Conservation (phyloP, 1,284 basidiomycete species). For the Trametes hirsuta region DNA sequence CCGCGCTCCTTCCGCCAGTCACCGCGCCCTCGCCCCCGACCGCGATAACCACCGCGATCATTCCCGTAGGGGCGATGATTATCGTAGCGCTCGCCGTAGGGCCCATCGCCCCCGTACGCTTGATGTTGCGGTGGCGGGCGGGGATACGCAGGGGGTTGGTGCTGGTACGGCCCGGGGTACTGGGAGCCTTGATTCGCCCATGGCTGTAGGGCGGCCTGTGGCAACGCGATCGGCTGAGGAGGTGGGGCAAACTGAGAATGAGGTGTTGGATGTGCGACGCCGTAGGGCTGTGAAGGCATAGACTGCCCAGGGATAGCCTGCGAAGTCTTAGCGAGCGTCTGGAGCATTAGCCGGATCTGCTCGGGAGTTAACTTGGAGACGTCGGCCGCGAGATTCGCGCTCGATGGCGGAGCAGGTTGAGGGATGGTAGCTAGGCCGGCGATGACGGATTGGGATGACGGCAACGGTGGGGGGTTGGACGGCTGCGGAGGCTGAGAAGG, state of each 20-base stretch:
- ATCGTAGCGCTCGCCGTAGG: constrained; percentile 19
- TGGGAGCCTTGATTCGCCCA: constrained; percentile 16
- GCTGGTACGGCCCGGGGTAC: constrained; percentile 14
- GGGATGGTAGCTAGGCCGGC: not conserved
- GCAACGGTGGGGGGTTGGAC: constrained; percentile 15
- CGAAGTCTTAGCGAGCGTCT: constrained; percentile 40
- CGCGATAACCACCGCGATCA: constrained; percentile 25
- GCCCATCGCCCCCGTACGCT: constrained; percentile 6
- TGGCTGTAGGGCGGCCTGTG: constrained; percentile 16
- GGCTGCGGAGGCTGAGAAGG: constrained; percentile 1
- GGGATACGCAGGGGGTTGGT: constrained; percentile 1
- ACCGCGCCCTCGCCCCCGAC: constrained; percentile 48
- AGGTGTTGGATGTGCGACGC: constrained; percentile 3
- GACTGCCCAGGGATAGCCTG: constrained; percentile 15
- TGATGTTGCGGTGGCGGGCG: constrained; percentile 2
- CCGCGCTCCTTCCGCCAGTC: constrained; percentile 50
- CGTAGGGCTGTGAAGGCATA: constrained; percentile 12
- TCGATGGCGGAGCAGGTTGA: not conserved
- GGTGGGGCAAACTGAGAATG: constrained; percentile 11
- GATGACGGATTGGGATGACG: constrained; percentile 7
- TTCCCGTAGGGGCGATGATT: not conserved
- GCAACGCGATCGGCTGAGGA: constrained; percentile 21
- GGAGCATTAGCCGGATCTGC: constrained; percentile 60
- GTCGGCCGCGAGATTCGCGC: constrained; percentile 43
- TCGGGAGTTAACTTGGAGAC: constrained; percentile 63